phyloP scores from a whole-genome alignment of 2,329 filamentous ascomycete species.

The Aspergillus proliferans region DNA sequence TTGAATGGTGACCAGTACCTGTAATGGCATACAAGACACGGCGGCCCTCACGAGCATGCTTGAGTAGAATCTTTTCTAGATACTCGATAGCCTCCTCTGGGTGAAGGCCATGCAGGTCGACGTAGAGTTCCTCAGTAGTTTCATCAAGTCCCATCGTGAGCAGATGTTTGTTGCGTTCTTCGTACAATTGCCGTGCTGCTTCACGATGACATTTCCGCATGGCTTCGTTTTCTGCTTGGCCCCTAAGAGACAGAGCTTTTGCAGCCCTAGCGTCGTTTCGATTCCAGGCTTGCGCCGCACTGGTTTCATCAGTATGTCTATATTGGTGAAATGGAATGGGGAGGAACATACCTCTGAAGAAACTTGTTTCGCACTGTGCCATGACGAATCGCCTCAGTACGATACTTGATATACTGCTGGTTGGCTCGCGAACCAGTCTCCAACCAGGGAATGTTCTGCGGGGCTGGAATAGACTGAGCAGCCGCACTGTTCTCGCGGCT shows the following conservation, averaged over 20 bases:
- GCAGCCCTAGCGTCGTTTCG: conserved; percentile 93
- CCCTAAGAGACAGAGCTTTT: conserved; percentile 86
- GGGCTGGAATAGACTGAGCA: conserved; percentile 75
- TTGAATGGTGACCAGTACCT: conserved; percentile 93
- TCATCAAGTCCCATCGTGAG: conserved; percentile 37
- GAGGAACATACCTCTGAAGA: conserved; percentile 66
- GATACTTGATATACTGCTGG: conserved; percentile 88
- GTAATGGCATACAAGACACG: conserved; percentile 91
- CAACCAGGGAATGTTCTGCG: conserved; percentile 91
- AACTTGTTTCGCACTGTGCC: conserved; percentile 96
- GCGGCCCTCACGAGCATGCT: conserved; percentile 64
- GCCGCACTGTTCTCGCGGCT: conserved; percentile 72
- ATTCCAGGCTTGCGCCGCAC: conserved; percentile 97
- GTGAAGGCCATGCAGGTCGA: conserved; percentile 96
- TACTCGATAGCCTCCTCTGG: conserved; percentile 96
- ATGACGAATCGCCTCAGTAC: conserved; percentile 94
- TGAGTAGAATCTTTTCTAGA: conserved; percentile 76
- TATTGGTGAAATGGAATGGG: neutral
- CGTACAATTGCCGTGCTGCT: conserved; percentile 84
- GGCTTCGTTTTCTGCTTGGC: conserved; percentile 91
- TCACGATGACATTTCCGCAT: conserved; percentile 97
- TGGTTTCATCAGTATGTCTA: conserved; percentile 28
- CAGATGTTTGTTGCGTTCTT: conserved; percentile 76
- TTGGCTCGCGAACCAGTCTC: conserved; percentile 89
- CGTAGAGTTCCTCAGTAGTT: conserved; percentile 68